Base-by-base conservation (phyloP, 2,329 filamentous ascomycete species). In the Fusarium musae region DNA sequence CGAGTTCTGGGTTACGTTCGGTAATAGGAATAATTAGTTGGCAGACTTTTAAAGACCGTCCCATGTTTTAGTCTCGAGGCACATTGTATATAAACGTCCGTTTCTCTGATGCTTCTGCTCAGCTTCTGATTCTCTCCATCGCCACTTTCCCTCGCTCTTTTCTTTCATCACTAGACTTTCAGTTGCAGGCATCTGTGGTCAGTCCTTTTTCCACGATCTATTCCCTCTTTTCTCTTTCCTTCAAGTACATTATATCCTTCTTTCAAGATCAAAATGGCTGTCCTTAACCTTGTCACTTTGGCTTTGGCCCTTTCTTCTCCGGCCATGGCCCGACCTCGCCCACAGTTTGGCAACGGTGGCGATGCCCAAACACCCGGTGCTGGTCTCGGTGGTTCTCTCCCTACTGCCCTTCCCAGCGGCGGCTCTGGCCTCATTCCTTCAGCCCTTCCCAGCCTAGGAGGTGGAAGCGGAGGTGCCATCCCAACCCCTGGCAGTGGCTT, bases 141-240 rank as follows among this genome's bases (percentile, higher is more conserved):
- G 64, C 72, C 69, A 58, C 66, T 49, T 66, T 77, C 58, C 50
- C 53, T 63, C 67, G 42, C 65, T 76, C 60, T 63, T 75, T 77
- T 66, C 65, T 69, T 77, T 77, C 69, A 72, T 66, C 53, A 53
- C 63, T 39, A 64, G 73, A 72, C 70, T 67, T 74, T 68, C 75
- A 78, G 77, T 76, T 78, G 77, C 76, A 69, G 76, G 70, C 76
- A 77, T 73, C 77, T 78, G 76, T 75, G 72, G 65, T 77, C 58
- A 72, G 67, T 77, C 63, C 59, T 58, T 75, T 72, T n/a, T 46
- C 58, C 58, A 70, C 63, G 49, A 65, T 69, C 73, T 53, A 60
- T 75, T 63, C 53, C 42, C 54, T 61, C 65, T 59, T 63, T 73
- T 49, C 64, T 36, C 21, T 50, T 58, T 67, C 61, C 46, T 52